These are phyloP conservation scores for Aspergillus nanangensis DNA, from an alignment of 495 filamentous ascomycete species.

Conservation along the genomic window DNA sequence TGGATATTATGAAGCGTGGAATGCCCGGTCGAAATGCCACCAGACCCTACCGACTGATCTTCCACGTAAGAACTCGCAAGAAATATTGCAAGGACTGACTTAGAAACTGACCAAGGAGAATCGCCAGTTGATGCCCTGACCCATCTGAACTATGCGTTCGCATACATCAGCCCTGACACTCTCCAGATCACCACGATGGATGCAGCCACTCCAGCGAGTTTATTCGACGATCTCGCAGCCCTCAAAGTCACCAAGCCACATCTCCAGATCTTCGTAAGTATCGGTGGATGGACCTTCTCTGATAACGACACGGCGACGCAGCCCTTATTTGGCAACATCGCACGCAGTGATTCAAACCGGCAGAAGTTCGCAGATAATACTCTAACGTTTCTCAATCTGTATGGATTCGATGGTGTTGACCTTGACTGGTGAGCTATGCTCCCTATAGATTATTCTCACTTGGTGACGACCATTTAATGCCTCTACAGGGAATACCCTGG, in stretches of 20 bases:
- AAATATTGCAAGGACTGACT: too few species aligned
- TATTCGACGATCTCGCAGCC: conserved; percentile 19
- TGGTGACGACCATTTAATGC: too few species aligned
- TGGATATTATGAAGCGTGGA: conserved; percentile 24
- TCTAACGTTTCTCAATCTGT: conserved; percentile 10
- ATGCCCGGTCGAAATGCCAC: conserved; percentile 2
- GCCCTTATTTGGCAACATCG: conserved; percentile 25
- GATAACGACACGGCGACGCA: conserved; percentile 32
- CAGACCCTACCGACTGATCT: conserved; percentile 8
- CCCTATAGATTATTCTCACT: too few species aligned
- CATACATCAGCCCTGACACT: conserved; percentile 15
- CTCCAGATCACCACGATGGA: conserved; percentile 21
- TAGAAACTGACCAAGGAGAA: too few species aligned
- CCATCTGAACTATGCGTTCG: conserved; percentile 31
- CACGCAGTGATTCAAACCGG: conserved; percentile 2
- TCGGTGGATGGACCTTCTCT: conserved; percentile 44
- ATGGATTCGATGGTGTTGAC: conserved; percentile 48
- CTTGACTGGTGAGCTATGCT: conserved; percentile 30
- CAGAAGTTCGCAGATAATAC: conserved; percentile 11
- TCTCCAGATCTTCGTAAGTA: conserved; percentile 29
- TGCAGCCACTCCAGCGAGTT: not conserved
- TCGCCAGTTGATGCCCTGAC: conserved; percentile 16
- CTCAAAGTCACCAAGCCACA: conserved; percentile 23
- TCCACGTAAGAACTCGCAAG: too few species aligned
- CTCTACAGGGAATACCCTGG: conserved; percentile 40